phyloP scores from a whole-genome alignment of 129 eudicot species.

The Tagetes patula region DNA sequence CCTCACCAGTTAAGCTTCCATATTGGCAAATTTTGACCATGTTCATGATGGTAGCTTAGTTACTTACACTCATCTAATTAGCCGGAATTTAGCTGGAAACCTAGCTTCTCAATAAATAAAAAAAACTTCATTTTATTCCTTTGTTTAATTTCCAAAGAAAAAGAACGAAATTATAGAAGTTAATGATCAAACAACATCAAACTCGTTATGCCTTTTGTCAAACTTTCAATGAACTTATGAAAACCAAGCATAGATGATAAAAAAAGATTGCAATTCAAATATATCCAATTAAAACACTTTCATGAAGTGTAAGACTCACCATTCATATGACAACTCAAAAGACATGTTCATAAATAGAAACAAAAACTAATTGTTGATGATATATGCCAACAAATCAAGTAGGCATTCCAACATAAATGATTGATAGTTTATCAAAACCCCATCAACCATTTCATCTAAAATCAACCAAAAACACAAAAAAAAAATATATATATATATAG shows the following conservation, averaged over 20 bases:
- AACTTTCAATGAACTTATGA: too few species aligned
- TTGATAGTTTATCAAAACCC: not conserved
- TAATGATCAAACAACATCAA: not conserved
- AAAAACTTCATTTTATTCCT: not conserved
- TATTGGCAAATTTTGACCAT: not conserved
- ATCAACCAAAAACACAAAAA: not conserved
- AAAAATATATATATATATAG: too few species aligned
- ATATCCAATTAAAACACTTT: not conserved
- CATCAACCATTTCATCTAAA: constrained; percentile 3
- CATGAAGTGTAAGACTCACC: not conserved
- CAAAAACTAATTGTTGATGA: too few species aligned
- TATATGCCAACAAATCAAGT: not conserved
- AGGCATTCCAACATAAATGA: not conserved
- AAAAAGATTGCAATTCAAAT: not conserved
- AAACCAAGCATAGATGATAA: not conserved
- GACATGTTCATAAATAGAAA: too few species aligned
- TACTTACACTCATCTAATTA: not conserved
- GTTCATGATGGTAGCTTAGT: not conserved
- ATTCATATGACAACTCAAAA: too few species aligned
- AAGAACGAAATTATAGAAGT: not conserved
- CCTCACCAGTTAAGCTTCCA: not conserved
- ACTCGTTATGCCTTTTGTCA: not conserved
- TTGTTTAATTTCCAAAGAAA: not conserved
- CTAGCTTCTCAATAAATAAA: not conserved
- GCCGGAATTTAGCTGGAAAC: not conserved